Evolutionary conservation across 306 rosid genomes (phyloP), one percentile per base, ranked within the genome.

Genomic region (Hippophae tibetana): DNA sequence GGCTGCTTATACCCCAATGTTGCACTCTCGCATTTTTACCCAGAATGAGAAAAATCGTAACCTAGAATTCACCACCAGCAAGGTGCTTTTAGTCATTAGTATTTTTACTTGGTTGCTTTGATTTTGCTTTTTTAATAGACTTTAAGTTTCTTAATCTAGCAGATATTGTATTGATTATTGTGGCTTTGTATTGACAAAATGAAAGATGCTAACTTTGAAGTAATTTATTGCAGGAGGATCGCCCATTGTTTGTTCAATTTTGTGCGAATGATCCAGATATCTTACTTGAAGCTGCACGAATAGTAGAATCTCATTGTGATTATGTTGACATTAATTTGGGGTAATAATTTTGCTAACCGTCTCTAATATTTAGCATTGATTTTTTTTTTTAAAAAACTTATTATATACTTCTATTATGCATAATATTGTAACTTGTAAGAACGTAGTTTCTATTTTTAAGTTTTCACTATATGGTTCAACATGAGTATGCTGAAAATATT

Each of bases 241-340:
- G 90, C 27, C 97, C 99, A 0, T 73, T 93, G 43, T 88, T 88
- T 82, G 97, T 88, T 54, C 99, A 88, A 54, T 93, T 93, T 75
- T 93, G 99, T 68, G 95, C 99, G 10, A 93, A 88, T 62, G 89
- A 93, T 54, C 94, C 97, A 5, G 89, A 80, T 54, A 68, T 73
- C 26, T 79, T 88, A 54, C 62, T 88, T 72, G 94, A 84, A 65
- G 95, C 95, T 63, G 95, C 99, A 38, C 74, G 74, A 67, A 84
- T 67, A 62, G 97, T 88, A 46, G 94, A 86, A 62, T 82, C 89
- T 54, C 74, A 68, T 69, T 88, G 97, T 67, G 99, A 93, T 70
- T 93, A 88, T 7, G 94, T 93, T 66, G 99, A 88, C 73, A 82
- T 93, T 58, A 93, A 93, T 75, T 80, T 93, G n/a, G 99, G 97